Conservation (phyloP, 2,329 filamentous ascomycete species). For the Calonectria pauciramosa region DNA sequence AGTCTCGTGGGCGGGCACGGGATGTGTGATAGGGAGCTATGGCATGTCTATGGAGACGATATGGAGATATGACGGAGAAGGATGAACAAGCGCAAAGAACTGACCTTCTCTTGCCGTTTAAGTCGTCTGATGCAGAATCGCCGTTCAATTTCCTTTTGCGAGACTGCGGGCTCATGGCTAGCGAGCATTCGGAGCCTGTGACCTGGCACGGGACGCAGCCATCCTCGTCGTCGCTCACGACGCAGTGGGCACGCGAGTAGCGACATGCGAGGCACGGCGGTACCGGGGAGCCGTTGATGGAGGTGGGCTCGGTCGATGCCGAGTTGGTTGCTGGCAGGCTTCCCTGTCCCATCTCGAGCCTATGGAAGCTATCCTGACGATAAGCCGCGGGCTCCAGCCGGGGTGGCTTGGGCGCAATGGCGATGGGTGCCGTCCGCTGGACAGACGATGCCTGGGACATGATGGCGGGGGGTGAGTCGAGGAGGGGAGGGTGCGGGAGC, state of each 20-base stretch:
- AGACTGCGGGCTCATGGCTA: conserved; percentile 81
- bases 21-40: conserved; percentile 20
- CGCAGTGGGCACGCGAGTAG: conserved; percentile 80
- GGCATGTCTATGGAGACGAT: conserved; percentile 12
- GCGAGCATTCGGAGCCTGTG: conserved; percentile 83
- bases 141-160: conserved; percentile 84
- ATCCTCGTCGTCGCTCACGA: conserved; percentile 80
- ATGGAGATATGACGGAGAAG: conserved; percentile 8
- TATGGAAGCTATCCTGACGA: conserved; percentile 62
- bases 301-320: conserved; percentile 63
- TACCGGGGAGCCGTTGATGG: conserved; percentile 56
- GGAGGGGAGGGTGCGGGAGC: conserved; percentile 23
- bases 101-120: conserved; percentile 78
- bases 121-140: conserved; percentile 69
- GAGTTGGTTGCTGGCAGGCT: conserved; percentile 65
- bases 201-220: conserved; percentile 83
- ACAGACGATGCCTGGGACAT: conserved; percentile 68
- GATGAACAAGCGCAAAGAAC: conserved; percentile 45
- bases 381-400: conserved; percentile 56
- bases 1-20: conserved; percentile 19
- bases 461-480: conserved; percentile 46
- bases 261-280: conserved; percentile 81
- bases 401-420: conserved; percentile 74
- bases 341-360: conserved; percentile 63
- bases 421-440: conserved; percentile 74